These are phyloP conservation scores for Ceratocystis albifundus DNA, from an alignment of 2,329 filamentous ascomycete genomes.

Conservation along the genomic window DNA sequence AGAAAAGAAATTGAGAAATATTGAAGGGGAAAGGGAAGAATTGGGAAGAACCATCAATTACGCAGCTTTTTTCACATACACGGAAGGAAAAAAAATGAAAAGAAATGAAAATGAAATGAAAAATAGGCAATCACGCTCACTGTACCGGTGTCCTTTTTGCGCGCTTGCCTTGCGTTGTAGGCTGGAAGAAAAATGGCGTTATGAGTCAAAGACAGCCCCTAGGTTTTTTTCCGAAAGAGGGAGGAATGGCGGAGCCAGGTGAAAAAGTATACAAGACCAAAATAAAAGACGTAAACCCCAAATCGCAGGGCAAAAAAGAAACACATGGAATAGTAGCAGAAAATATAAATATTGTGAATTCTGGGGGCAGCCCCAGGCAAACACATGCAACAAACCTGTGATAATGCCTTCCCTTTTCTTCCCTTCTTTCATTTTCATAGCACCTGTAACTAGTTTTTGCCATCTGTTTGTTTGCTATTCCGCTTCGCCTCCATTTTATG, in stretches of 20 bases:
- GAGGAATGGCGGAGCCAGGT: not conserved
- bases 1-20: not conserved
- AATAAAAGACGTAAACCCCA: not conserved
- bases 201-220: not conserved
- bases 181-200: not conserved
- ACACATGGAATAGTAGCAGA: not conserved
- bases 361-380: not conserved
- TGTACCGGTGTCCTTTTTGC: not conserved
- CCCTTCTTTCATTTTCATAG: no score
- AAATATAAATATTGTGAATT: not conserved
- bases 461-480: not conserved
- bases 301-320: conserved; percentile 5
- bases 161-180: not conserved
- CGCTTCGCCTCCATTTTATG: not conserved
- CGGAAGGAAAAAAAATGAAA: no score
- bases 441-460: not conserved
- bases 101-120: not conserved
- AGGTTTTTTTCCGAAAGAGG: not conserved
- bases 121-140: not conserved
- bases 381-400: not conserved
- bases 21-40: not conserved
- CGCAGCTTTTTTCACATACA: no score
- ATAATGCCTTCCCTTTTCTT: not conserved
- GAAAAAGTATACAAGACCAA: not conserved
- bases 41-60: not conserved